Base-by-base conservation (phyloP, 129 eudicot species). In the Chrysanthemum lavandulifolium region DNA sequence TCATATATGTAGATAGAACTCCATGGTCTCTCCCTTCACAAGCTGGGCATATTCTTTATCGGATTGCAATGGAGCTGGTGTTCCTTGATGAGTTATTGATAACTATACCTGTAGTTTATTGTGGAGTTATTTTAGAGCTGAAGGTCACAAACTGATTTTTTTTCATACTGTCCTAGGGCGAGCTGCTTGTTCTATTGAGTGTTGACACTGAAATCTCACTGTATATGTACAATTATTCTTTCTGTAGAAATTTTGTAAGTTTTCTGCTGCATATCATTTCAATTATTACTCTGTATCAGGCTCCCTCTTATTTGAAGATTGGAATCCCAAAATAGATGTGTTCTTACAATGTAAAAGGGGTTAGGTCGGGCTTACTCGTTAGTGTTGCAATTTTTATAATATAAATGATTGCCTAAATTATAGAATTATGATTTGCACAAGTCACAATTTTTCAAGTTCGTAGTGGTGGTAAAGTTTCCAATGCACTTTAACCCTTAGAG, bases 221-320 rank as follows among this genome's bases (percentile, higher is more conserved):
- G 71, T 36, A 69, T 33, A 62, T 45, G 56, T 19, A 68, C 50
- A 23, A 6, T 3, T 68, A 48, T 69, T 33, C n/a, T 40, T 57
- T 76, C 51, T 60, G 75, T 76, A 68, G 64, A 69, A 69, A 40
- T 71, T 50, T 29, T 77, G 74, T 62, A 61, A 61, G 12, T 77
- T 61, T 51, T 69, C 1, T 51, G 51, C 65, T 52, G 29, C n/a
- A 2, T 48, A 27, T 19, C 11, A 8, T 9, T 31, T 29, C 18
- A 16, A 2, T 29, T 36, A 9, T 15, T 43, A 31, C 18, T 59
- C 5, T 8, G 47, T 40, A 40, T 40, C 47, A 40, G 47, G 47
- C 7, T 40, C 2, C 47, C 47, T 40, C 10, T 31, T 31, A 16
- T 62, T 63, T 36, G 10, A 63, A 50, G 47, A 6, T 40, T 7